phyloP scores from a whole-genome alignment of 805 yeast genomes.

The Candida schatavii region DNA sequence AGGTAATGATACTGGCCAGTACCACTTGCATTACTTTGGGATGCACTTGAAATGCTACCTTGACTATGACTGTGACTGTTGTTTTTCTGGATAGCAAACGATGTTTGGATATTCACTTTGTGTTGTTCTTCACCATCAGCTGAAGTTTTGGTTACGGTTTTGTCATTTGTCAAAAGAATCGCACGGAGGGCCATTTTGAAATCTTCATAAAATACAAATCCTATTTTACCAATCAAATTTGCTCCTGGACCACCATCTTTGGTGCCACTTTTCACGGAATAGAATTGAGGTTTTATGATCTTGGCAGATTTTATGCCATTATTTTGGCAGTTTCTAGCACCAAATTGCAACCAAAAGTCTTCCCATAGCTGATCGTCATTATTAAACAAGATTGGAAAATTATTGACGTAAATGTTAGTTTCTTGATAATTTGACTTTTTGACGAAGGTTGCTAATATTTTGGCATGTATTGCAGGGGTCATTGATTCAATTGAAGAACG shows the following conservation, averaged over 20 bases:
- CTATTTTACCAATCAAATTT: slow-evolving; percentile 32
- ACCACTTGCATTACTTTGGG: not conserved
- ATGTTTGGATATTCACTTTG: slow-evolving; percentile 30
- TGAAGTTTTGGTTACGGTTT: slow-evolving; percentile 23
- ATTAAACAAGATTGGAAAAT: slow-evolving; percentile 52
- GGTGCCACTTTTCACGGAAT: slow-evolving; percentile 16
- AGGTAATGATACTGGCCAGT: not conserved
- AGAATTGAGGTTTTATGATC: slow-evolving; percentile 41
- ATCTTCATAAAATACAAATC: slow-evolving; percentile 63
- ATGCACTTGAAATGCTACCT: not conserved
- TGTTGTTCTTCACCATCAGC: slow-evolving; percentile 10
- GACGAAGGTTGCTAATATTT: slow-evolving; percentile 13
- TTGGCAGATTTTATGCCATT: slow-evolving; percentile 34
- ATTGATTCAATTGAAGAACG: slow-evolving; percentile 3
- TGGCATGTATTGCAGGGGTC: slow-evolving; percentile 7
- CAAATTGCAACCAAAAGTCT: slow-evolving; percentile 39
- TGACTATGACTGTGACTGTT: slow-evolving; percentile 5
- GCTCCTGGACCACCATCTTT: slow-evolving; percentile 3
- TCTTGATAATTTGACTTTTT: slow-evolving; percentile 48
- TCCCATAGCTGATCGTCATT: slow-evolving; percentile 50
- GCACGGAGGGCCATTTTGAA: slow-evolving; percentile 62
- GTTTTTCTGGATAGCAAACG: slow-evolving; percentile 40
- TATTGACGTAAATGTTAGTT: slow-evolving; percentile 70
- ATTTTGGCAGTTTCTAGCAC: slow-evolving; percentile 12
- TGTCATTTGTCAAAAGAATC: slow-evolving; percentile 52